A percentile compares a stretch with the other conserved stretches of the same genome.
These are phyloP conservation scores for Ophiostoma montium DNA, from an alignment of 2,329 filamentous ascomycete genomes.

Conservation along the genomic window DNA sequence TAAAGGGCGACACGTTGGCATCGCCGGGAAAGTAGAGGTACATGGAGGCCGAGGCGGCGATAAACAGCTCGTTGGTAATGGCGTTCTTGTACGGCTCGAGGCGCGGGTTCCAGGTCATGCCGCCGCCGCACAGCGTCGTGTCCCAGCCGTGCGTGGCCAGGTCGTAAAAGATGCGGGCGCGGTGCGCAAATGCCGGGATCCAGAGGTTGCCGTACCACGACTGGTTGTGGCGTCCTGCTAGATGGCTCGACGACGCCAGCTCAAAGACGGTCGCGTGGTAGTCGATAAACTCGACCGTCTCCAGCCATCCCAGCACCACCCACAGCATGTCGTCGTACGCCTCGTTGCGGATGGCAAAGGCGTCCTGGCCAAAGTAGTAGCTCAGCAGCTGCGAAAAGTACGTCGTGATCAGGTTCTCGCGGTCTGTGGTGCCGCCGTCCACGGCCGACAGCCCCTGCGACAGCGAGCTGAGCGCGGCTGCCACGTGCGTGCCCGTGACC, in stretches of 20 bases:
- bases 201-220: slow-evolving; percentile 69
- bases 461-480: slow-evolving; percentile 57
- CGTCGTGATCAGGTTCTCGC: slow-evolving; percentile 67
- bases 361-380: slow-evolving; percentile 80
- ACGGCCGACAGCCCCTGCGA: slow-evolving; percentile 37
- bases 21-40: slow-evolving; percentile 82
- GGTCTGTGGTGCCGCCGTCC: slow-evolving; percentile 33
- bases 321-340: slow-evolving; percentile 92
- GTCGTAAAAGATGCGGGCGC: slow-evolving; percentile 75
- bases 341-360: slow-evolving; percentile 54
- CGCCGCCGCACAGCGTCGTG: slow-evolving; percentile 63
- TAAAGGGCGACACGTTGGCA: slow-evolving; percentile 55
- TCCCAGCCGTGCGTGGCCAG: slow-evolving; percentile 71
- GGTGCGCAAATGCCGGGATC: slow-evolving; percentile 63
- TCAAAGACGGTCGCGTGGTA: slow-evolving; percentile 55
- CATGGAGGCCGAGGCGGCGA: slow-evolving; percentile 76
- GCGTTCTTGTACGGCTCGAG: slow-evolving; percentile 77
- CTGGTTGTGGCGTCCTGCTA: slow-evolving; percentile 24
- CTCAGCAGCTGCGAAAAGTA: slow-evolving; percentile 65
- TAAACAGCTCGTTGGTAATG: slow-evolving; percentile 85
- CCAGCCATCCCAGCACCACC: slow-evolving; percentile 86
- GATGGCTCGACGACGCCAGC: slow-evolving; percentile 14
- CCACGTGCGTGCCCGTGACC: slow-evolving; percentile 66
- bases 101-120: slow-evolving; percentile 73
- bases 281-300: slow-evolving; percentile 62